Evolutionary conservation across 139 green algal species (phyloP), one percentile per base, ranked within the genome.

Genomic region (Coccomyxa sp.): DNA sequence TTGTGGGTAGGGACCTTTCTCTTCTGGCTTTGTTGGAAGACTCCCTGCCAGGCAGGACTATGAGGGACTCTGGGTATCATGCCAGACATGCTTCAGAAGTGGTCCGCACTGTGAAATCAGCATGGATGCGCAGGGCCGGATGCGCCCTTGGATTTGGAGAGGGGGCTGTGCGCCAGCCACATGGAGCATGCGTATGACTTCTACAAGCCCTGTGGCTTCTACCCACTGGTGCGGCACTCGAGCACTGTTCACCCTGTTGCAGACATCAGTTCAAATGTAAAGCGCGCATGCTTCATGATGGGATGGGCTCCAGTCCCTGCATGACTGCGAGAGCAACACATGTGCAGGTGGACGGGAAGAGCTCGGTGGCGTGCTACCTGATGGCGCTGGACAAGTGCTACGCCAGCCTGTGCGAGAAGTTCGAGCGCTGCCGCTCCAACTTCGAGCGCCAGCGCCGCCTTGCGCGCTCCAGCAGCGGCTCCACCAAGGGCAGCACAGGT

Each of bases 161-260:
- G 85, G 1, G 33, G 77, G 69, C n/a, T 95, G 76, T 77, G 78
- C 5, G 84, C 89, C 22, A 86, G 75, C 24, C 87, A 95, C 79
- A 79, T 81, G 36, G 70, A 85, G 22, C 80, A 97, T 78, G 79
- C 86, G 0, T 93, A 90, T 70, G 94, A 97, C 74, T 97, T 97
- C 40, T 94, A 88, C 82, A 97, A 97, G 84, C 94, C 94, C 7
- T 71, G 80, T 14, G 86, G 84, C 41, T 69, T 90, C 18, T 97
- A 91, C 75, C 93, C 92, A 0, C 77, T 82, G 40, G 90, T 92
- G 36, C 50, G 77, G 41, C 39, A 12, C 40, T 77, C 29, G 31
- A 24, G 2, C n/a, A 36, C 68, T 73, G n/a, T 73, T 22, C 12
- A 18, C 33, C 29, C 54, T 68, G 16, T 68, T 22, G 16, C 54